A percentile compares a stretch with the other conserved stretches of the same genome.
phyloP scores from a whole-genome alignment of 345 rosid species.

The Brassica nigra region DNA sequence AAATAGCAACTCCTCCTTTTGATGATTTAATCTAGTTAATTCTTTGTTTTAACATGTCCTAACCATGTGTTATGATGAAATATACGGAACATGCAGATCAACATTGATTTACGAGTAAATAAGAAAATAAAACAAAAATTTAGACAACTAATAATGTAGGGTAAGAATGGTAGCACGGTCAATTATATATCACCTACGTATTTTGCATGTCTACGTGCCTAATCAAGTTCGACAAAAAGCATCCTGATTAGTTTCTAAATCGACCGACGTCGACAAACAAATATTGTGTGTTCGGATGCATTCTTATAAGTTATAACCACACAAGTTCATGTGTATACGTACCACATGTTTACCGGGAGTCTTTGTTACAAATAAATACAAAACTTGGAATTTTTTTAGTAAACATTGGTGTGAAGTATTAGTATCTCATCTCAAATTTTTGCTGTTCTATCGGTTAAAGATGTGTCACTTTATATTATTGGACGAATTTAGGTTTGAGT shows the following conservation, averaged over 20 bases:
- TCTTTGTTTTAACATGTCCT: slow-evolving; percentile 21
- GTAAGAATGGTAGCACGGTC: slow-evolving; percentile 7
- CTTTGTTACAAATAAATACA: background rate
- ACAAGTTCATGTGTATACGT: background rate
- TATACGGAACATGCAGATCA: background rate
- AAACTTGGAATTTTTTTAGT: background rate
- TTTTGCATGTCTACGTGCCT: background rate
- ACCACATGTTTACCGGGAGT: background rate
- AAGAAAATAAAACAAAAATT: background rate
- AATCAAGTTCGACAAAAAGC: background rate
- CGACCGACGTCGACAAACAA: slow-evolving; percentile 9
- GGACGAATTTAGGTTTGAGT: too few species aligned
- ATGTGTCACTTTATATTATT: background rate
- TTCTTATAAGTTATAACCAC: slow-evolving; percentile 21
- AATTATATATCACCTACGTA: background rate
- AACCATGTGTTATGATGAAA: slow-evolving; percentile 24
- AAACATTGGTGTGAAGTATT: background rate
- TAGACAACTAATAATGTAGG: slow-evolving; percentile 16
- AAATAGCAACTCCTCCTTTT: slow-evolving; percentile 1
- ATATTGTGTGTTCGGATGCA: slow-evolving; percentile 13
- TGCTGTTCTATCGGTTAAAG: background rate
- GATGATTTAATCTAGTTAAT: background rate
- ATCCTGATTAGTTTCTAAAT: background rate
- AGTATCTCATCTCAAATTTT: background rate
- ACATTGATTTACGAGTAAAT: slow-evolving; percentile 14